Conservation (phyloP, 768 basidiomycete genomes). For the Russula lepida region DNA sequence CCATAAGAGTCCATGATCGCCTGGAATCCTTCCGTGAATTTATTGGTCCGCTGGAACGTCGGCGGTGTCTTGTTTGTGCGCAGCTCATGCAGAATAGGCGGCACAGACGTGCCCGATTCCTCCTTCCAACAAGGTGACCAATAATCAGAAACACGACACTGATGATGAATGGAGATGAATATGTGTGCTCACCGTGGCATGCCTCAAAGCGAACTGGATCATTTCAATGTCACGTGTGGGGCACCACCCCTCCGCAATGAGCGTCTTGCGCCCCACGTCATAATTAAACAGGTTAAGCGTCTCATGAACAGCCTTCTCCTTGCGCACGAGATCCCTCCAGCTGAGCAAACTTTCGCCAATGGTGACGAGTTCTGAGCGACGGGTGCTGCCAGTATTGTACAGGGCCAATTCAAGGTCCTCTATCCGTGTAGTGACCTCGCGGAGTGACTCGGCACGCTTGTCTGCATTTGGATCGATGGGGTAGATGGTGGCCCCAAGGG, state of each 20-base stretch:
- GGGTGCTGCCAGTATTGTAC: slow-evolving; percentile 79
- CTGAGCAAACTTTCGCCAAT: slow-evolving; percentile 78
- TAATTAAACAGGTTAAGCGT: slow-evolving; percentile 94
- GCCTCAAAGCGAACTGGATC: slow-evolving; percentile 81
- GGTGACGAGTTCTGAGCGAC: slow-evolving; percentile 73
- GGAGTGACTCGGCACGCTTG: slow-evolving; percentile 83
- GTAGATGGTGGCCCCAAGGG: slow-evolving; percentile 97
- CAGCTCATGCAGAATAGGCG: slow-evolving; percentile 87
- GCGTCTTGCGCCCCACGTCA: slow-evolving; percentile 86
- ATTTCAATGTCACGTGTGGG: slow-evolving; percentile 82
- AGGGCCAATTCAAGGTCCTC: slow-evolving; percentile 87
- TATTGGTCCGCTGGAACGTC: slow-evolving; percentile 90
- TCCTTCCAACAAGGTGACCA: slow-evolving; percentile 36
- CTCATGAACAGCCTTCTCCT: slow-evolving; percentile 95
- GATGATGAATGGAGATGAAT: background rate
- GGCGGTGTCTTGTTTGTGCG: slow-evolving; percentile 88
- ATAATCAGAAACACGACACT: background rate
- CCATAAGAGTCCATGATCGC: slow-evolving; percentile 98
- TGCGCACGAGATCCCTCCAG: slow-evolving; percentile 91
- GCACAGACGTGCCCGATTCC: slow-evolving; percentile 85
- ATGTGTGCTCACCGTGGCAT: slow-evolving; percentile 58
- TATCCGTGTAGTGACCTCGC: slow-evolving; percentile 78
- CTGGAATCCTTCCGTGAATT: slow-evolving; percentile 95
- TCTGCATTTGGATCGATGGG: slow-evolving; percentile 93
- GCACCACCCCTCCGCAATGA: slow-evolving; percentile 97